Evolutionary conservation across 1,284 basidiomycete species (phyloP), one percentile per base, ranked within the genome.

Genomic region (Trichosporon sp.): DNA sequence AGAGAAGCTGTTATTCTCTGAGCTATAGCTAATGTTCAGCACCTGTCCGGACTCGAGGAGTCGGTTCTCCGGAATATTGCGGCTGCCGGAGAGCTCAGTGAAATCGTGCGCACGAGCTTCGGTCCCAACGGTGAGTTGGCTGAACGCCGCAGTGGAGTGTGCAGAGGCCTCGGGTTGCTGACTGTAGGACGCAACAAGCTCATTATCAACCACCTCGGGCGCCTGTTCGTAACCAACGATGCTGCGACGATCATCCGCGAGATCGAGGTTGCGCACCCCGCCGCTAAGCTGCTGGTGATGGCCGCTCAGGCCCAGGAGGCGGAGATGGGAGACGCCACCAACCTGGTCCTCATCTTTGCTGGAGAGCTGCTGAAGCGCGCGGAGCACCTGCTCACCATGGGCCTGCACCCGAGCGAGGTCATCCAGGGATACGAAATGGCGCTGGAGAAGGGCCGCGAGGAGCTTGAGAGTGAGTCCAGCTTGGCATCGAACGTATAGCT

Each of bases 291-390:
- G 11, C 86, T 99, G 13, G 96, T 99, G 34, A 97, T 98, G 93
- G 95, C 95, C 21, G 93, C 92, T 51, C 94, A 98, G 79, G 92
- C 96, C 35, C 97, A 99, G 82, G 96, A 98, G 83, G 83, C 90
- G 1, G 97, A 99, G 92, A 96, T 98, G 92, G 97, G 96, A 68
- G 97, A 99, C 85, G 89, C 92, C 65, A 98, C 96, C 67, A 98
- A 98, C 83, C 88, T 92, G 78, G 95, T 99, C 60, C 85, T 99
- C 78, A 99, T 99, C 80, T 86, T 99, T 63, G 95, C 93, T 6
- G 97, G 97, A 68, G 96, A 99, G 84, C 87, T 99, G 65, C 86
- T 99, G 75, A 98, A 97, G 85, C 92, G 93, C 79, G 92, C 96
- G 1, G 96, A 98, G 81, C 87, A 92, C 75, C 88, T 99, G 31